A percentile compares a stretch with the other conserved stretches of the same genome.
Evolutionary conservation across 805 yeast species (phyloP).

Genomic region (Starmera quercuum): DNA sequence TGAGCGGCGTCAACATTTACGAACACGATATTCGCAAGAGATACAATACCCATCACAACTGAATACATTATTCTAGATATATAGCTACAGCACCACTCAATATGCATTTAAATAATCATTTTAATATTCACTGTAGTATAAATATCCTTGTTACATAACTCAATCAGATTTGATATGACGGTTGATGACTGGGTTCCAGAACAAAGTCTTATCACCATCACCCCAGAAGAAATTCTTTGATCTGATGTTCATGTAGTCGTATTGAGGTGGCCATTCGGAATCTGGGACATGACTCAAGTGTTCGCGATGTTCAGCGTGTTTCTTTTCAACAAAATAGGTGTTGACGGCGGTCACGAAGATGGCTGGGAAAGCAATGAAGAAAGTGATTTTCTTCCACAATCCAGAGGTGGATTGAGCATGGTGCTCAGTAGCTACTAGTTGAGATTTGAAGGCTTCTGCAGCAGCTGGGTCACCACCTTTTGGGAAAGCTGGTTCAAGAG

Average conservation of each 20-base stretch:
- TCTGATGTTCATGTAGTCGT: slow-evolving; percentile 90
- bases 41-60: slow-evolving; percentile 15
- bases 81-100: no score
- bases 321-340: slow-evolving; percentile 73
- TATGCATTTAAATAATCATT: no score
- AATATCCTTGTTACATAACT: background rate
- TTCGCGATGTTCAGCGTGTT: slow-evolving; percentile 86
- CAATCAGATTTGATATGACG: slow-evolving; percentile 52
- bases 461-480: slow-evolving; percentile 46
- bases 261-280: slow-evolving; percentile 88
- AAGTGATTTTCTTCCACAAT: slow-evolving; percentile 81
- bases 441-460: slow-evolving; percentile 62
- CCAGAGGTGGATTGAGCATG: slow-evolving; percentile 75
- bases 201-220: slow-evolving; percentile 93
- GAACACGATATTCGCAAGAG: slow-evolving; percentile 48
- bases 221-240: slow-evolving; percentile 94
- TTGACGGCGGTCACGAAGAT: slow-evolving; percentile 69
- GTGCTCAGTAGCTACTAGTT: slow-evolving; percentile 55
- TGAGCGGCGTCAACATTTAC: slow-evolving; percentile 48
- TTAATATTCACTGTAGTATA: background rate
- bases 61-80: background rate
- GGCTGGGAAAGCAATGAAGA: slow-evolving; percentile 77
- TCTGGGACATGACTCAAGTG: slow-evolving; percentile 65
- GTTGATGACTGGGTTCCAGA: slow-evolving; percentile 93
- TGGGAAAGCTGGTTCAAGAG: slow-evolving; percentile 41